These are phyloP conservation scores for Aspergillus brasiliensis DNA, from an alignment of 2,329 filamentous ascomycete species.

Conservation along the genomic window DNA sequence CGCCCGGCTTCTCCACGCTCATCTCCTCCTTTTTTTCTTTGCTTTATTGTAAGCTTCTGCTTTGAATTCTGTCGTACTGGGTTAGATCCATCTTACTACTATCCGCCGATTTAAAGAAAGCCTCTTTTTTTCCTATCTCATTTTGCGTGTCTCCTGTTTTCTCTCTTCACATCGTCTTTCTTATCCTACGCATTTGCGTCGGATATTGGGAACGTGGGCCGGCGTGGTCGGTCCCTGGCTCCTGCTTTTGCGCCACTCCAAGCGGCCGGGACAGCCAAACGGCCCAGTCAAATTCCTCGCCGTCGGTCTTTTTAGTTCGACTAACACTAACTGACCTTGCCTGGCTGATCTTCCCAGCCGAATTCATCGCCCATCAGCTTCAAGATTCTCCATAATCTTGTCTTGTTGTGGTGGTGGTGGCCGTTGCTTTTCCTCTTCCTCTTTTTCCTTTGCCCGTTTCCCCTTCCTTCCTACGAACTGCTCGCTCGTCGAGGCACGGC, in stretches of 20 bases:
- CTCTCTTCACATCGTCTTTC: too few relatives aligned
- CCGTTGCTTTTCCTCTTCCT: neutral
- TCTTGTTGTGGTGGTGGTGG: neutral
- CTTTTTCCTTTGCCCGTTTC: constrained; percentile 12
- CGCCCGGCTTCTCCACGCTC: neutral
- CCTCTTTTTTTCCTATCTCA: too few relatives aligned
- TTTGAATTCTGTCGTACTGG: too few relatives aligned
- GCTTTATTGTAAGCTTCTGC: too few relatives aligned
- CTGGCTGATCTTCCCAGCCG: neutral
- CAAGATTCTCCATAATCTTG: neutral
- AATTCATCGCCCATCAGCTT: constrained; percentile 2
- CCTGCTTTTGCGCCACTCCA: neutral
- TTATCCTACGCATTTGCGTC: neutral
- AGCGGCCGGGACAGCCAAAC: constrained; percentile 1
- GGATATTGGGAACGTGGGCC: neutral
- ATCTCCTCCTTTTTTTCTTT: neutral
- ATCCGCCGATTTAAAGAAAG: neutral
- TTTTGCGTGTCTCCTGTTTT: too few relatives aligned
- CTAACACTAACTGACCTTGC: too few relatives aligned
- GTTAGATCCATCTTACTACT: neutral
- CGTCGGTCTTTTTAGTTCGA: neutral
- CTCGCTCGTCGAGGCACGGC: neutral
- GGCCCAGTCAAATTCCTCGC: constrained; percentile 9
- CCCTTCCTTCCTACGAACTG: neutral
- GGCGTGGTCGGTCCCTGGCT: neutral